A percentile compares a stretch with the other conserved stretches of the same genome.
Conservation (phyloP, 1,139 yeast species). For the Hyphopichia burtonii region DNA sequence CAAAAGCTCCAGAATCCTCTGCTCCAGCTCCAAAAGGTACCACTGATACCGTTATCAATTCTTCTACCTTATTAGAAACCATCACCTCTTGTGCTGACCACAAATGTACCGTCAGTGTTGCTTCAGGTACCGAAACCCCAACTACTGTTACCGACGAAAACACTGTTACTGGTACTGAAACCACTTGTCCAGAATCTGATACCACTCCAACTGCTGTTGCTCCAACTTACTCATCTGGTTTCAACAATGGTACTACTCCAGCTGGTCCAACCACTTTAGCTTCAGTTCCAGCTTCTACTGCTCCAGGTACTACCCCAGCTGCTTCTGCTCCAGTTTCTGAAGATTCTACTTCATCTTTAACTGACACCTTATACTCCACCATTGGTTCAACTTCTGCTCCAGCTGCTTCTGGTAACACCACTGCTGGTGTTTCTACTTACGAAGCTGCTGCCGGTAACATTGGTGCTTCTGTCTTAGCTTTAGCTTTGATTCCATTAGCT, state of each 20-base stretch:
- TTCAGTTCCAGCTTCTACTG: slow-evolving; percentile 5
- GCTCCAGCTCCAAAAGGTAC: slow-evolving; percentile 3
- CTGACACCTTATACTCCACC: slow-evolving; percentile 5
- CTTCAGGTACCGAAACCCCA: slow-evolving; percentile 19
- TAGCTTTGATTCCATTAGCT: slow-evolving; percentile 27
- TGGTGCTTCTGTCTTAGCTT: slow-evolving; percentile 25
- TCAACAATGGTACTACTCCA: slow-evolving; percentile 7
- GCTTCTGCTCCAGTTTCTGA: slow-evolving; percentile 8
- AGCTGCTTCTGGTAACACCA: slow-evolving; percentile 9
- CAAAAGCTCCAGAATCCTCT: neutral
- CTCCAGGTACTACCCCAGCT: slow-evolving; percentile 13
- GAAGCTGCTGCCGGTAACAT: slow-evolving; percentile 25
- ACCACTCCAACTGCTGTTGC: slow-evolving; percentile 15
- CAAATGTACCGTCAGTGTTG: slow-evolving; percentile 22
- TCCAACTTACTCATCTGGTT: slow-evolving; percentile 5
- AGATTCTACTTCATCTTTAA: slow-evolving; percentile 9
- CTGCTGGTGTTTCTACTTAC: slow-evolving; percentile 12
- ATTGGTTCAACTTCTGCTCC: slow-evolving; percentile 10
- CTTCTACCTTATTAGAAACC: slow-evolving; percentile 21
- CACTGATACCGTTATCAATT: slow-evolving; percentile 12
- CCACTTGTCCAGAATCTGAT: slow-evolving; percentile 8
- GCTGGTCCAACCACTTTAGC: slow-evolving; percentile 2
- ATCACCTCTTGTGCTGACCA: slow-evolving; percentile 26
- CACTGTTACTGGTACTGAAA: slow-evolving; percentile 16
- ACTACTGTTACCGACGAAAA: slow-evolving; percentile 16